phyloP scores from a whole-genome alignment of 352 stramenopile genomes.

The Phytophthora cryptogea region DNA sequence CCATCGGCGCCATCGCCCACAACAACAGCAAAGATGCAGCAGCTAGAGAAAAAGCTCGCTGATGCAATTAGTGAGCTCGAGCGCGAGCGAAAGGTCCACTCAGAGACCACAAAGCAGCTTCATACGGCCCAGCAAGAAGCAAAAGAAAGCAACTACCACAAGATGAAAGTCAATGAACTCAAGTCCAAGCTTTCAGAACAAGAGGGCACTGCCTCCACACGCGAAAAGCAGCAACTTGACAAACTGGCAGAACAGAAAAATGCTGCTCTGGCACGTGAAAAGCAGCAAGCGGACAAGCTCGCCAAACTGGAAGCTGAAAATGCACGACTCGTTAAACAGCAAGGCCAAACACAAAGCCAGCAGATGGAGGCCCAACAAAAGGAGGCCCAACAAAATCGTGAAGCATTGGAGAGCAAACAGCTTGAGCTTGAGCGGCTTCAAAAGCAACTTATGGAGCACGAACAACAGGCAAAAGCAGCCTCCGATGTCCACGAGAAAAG shows the following conservation, averaged over 20 bases:
- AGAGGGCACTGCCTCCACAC: conserved; percentile 21
- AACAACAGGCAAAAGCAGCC: conserved; percentile 17
- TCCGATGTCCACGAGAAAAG: conserved; percentile 16
- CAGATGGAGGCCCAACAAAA: conserved; percentile 31
- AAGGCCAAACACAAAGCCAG: conserved; percentile 25
- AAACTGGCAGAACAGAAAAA: conserved; percentile 19
- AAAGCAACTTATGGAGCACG: conserved; percentile 16
- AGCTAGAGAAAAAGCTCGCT: conserved; percentile 38
- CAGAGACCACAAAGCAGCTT: conserved; percentile 30
- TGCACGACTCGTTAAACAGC: conserved; percentile 24
- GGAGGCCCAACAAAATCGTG: conserved; percentile 29
- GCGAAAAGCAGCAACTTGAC: conserved; percentile 35
- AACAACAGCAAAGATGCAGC: conserved; percentile 31
- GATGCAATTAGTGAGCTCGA: conserved; percentile 33
- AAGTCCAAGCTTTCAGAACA: conserved; percentile 51
- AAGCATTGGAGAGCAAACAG: conserved; percentile 33
- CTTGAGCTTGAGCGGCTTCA: conserved; percentile 29
- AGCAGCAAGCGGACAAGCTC: conserved; percentile 29
- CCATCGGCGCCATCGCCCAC: conserved; percentile 17
- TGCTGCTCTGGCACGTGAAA: conserved; percentile 12
- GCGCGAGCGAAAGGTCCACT: conserved; percentile 25
- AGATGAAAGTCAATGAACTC: conserved; percentile 56
- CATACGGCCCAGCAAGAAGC: conserved; percentile 43
- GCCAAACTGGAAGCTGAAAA: conserved; percentile 36
- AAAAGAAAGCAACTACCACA: conserved; percentile 59